Evolutionary conservation across 768 basidiomycete genomes (phyloP).

Genomic region (Pleurotus cornucopiae): DNA sequence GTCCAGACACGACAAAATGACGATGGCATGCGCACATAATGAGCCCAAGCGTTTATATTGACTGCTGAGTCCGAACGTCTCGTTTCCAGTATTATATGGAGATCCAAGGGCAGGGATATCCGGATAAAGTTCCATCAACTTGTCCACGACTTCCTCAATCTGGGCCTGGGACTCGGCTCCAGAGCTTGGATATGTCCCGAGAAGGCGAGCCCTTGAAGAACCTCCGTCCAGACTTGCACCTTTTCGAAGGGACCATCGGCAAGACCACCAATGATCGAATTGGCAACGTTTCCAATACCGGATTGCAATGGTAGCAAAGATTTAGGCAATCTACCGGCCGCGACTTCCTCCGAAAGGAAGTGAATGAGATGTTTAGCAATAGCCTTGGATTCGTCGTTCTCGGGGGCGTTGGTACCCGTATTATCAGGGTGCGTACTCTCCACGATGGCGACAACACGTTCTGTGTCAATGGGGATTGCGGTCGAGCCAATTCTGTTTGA

Average conservation of each 20-base stretch:
- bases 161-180: constrained; percentile 14
- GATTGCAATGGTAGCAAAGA: constrained; percentile 42
- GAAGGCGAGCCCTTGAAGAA: constrained; percentile 28
- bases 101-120: constrained; percentile 36
- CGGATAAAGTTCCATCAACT: constrained; percentile 35
- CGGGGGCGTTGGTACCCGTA: constrained; percentile 39
- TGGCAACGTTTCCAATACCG: constrained; percentile 46
- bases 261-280: constrained; percentile 44
- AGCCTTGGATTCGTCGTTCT: constrained; percentile 36
- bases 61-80: constrained; percentile 34
- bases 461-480: constrained; percentile 43
- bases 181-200: constrained; percentile 22
- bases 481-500: constrained; percentile 41
- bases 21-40: constrained; percentile 8
- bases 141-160: constrained; percentile 18
- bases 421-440: constrained; percentile 39
- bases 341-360: constrained; percentile 38
- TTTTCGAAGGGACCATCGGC: constrained; percentile 45
- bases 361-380: constrained; percentile 42
- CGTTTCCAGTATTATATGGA: constrained; percentile 40
- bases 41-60: constrained; percentile 27
- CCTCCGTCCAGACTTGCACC: constrained; percentile 49
- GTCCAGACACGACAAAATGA: too few relatives aligned
- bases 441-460: constrained; percentile 41
- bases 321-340: constrained; percentile 35